Evolutionary conservation across 805 yeast species (phyloP).

Genomic region (Yarrowia sp.): DNA sequence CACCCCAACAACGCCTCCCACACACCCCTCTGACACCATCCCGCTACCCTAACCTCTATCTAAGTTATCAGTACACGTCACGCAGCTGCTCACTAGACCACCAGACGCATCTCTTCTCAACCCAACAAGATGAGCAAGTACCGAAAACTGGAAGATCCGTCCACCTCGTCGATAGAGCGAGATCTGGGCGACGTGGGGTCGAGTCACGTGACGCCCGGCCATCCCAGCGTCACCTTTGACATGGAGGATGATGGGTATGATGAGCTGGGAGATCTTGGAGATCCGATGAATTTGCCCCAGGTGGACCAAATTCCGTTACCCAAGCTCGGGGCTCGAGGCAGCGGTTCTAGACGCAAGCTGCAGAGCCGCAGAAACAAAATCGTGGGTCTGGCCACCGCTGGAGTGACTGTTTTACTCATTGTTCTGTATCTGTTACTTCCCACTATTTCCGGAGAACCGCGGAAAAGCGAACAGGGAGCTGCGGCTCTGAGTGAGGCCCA

Average conservation of each 20-base stretch:
- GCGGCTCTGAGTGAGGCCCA: slow-evolving; percentile 47
- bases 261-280: slow-evolving; percentile 24
- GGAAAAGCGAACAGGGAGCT: slow-evolving; percentile 12
- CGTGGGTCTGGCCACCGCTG: slow-evolving; percentile 32
- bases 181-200: slow-evolving; percentile 8
- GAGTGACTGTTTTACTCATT: slow-evolving; percentile 20
- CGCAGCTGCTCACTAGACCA: slow-evolving; percentile 12
- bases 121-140: slow-evolving; percentile 29
- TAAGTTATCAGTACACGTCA: slow-evolving; percentile 33
- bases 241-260: slow-evolving; percentile 28
- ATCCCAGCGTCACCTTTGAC: slow-evolving; percentile 22
- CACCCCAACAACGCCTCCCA: background rate
- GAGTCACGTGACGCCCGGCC: slow-evolving; percentile 4
- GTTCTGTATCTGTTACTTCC: slow-evolving; percentile 24
- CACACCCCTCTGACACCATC: background rate
- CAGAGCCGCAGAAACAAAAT: slow-evolving; percentile 31
- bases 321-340: slow-evolving; percentile 18
- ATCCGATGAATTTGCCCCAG: slow-evolving; percentile 29
- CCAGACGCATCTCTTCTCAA: background rate
- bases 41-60: slow-evolving; percentile 38
- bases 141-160: slow-evolving; percentile 19
- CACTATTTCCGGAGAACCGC: slow-evolving; percentile 13
- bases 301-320: slow-evolving; percentile 27
- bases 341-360: slow-evolving; percentile 2
- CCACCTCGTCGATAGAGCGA: slow-evolving; percentile 7